Evolutionary conservation across 2,329 filamentous ascomycete genomes (phyloP), one percentile per base, ranked within the genome.

Genomic region (Zymoseptoria passerinii): DNA sequence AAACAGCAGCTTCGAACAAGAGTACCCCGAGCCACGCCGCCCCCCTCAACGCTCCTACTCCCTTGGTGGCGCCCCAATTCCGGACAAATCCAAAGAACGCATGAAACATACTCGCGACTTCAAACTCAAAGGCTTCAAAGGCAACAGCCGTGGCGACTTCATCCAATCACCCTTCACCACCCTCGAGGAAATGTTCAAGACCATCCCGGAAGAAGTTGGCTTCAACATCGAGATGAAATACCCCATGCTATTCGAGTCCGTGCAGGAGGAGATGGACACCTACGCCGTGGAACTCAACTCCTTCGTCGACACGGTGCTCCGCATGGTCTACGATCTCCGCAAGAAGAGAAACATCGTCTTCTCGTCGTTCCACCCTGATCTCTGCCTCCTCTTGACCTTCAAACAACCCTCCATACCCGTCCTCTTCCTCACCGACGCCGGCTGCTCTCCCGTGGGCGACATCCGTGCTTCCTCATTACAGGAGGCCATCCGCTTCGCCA

Each of bases 161-260:
- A 97, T 99, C 68, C 92, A 97, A 72, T 90, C 89, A 0, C 91
- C 92, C 0, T 99, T 99, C 75, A 92, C 92, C 7, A 99, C 94
- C 0, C 80, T 99, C 4, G 91, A 96, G 73, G 90, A 96, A 62
- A 85, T 97, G 71, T 96, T 99, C 76, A 83, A 83, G 67, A 87
- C 92, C 70, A 77, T 99, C 0, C 90, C 91, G 0, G 82, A 88
- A 62, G 80, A 83, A 13, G 88, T 95, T 20, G 92, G 94, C 13
- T 99, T 99, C 81, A 97, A 99, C 74, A 95, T 99, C 66, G 94
- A 99, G 77, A 89, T 99, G 82, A 97, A 99, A 76, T 99, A 99
- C 71, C 94, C 94, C 4, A 97, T 97, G 92, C 83, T 99, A 49
- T 88, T 92, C 72, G 95, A 99, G 78, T 90, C 85, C 59, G 90